Evolutionary conservation across 352 stramenopile species (phyloP).

Genomic region (Elongisporangium undulatum): DNA sequence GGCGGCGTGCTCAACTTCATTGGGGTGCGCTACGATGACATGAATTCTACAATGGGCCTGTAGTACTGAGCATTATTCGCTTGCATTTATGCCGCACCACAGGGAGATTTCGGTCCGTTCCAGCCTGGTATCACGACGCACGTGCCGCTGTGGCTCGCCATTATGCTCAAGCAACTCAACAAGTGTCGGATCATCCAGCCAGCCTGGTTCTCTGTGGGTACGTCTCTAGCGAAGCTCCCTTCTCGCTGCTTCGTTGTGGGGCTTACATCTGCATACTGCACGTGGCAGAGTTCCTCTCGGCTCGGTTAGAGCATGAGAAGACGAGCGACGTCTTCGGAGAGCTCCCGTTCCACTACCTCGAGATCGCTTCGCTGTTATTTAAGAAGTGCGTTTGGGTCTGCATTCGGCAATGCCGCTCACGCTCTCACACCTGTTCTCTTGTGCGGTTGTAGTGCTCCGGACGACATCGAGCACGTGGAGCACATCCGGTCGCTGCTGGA

Average conservation of each 20-base stretch:
- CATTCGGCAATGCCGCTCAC: neutral
- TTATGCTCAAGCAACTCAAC: constrained; percentile 87
- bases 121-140: constrained; percentile 78
- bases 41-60: constrained; percentile 2
- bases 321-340: constrained; percentile 70
- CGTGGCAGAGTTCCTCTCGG: constrained; percentile 49
- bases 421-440: neutral
- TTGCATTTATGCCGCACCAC: constrained; percentile 2
- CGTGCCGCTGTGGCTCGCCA: constrained; percentile 86
- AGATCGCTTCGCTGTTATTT: constrained; percentile 79
- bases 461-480: constrained; percentile 83
- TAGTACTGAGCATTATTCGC: constrained; percentile 5
- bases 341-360: constrained; percentile 86
- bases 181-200: constrained; percentile 83
- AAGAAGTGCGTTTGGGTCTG: constrained; percentile 45
- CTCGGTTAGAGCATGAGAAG: constrained; percentile 64
- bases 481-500: constrained; percentile 78
- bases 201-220: constrained; percentile 78
- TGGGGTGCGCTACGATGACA: constrained; percentile 23
- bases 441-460: constrained; percentile 39
- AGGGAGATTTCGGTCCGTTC: constrained; percentile 88
- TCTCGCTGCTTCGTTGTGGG: neutral
- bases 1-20: constrained; percentile 79
- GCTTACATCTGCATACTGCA: constrained; percentile 5
- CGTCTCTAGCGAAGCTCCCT: neutral